Base-by-base conservation (phyloP, 306 rosid species). In the Mimosa bimucronata region DNA sequence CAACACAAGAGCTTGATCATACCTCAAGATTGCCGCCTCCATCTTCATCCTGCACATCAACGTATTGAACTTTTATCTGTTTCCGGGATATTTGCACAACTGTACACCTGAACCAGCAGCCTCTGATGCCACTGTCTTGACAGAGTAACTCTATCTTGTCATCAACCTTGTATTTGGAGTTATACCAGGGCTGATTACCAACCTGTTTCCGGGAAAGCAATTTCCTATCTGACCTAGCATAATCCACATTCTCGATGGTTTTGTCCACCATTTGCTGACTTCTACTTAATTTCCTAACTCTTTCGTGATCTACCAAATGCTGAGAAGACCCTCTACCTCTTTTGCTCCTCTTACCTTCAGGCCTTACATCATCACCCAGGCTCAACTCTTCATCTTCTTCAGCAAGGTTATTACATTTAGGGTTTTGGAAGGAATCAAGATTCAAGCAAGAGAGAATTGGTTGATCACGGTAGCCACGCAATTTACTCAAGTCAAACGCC, bases 51-150 rank as follows among this genome's bases (percentile, higher is more conserved):
- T 83, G 92, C 85, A 95, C 80, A 73, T 95, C 99, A 76, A 88
- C 86, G 21, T 95, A 95, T 74, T 67, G 94, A 58, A 95, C 97
- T 87, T 90, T 90, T 77, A 95, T 73, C 80, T 89, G 93, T 71
- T 93, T 95, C 81, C 86, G 87, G 12, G 97, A 88, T 65, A 87
- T 80, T 80, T 88, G 90, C 88, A 89, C 62, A 42, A 95, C 85
- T 8, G 89, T 91, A 86, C 99, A 95, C 83, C 97, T 90, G 87
- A 95, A 95, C 99, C 99, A 95, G 89, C 99, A 95, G 79, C 99
- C 99, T 80, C 97, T 87, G 83, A 95, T 95, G 85, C 99, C 99
- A 76, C 99, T 95, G 85, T 95, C 99, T 85, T 93, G 99, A 90
- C 97, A 93, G 67, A 95, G 92, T 81, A 93, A 73, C 88, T 95